Evolutionary conservation across 345 rosid species (phyloP).

Genomic region (Populus nigra): DNA sequence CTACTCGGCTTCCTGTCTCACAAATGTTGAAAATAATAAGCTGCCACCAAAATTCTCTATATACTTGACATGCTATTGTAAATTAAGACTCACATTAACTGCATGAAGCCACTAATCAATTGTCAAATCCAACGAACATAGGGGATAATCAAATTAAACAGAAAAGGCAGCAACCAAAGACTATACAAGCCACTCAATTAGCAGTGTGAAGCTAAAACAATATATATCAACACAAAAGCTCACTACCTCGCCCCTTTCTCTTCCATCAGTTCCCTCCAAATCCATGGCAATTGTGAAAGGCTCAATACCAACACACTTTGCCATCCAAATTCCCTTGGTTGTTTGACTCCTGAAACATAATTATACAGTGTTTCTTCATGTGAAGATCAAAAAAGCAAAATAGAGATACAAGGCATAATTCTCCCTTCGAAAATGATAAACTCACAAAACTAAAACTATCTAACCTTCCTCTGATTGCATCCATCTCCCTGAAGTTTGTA

Average conservation of each 20-base stretch:
- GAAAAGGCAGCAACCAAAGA: not conserved
- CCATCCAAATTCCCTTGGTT: slow-evolving; percentile 79
- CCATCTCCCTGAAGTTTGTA: slow-evolving; percentile 79
- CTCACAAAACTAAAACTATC: slow-evolving; percentile 2
- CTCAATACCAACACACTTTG: slow-evolving; percentile 62
- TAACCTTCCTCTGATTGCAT: slow-evolving; percentile 71
- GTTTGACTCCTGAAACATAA: slow-evolving; percentile 64
- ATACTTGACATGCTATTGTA: too few species aligned
- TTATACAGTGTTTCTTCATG: not conserved
- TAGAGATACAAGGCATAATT: not conserved
- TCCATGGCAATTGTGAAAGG: slow-evolving; percentile 75
- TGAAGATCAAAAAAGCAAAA: not conserved
- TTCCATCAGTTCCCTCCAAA: slow-evolving; percentile 81
- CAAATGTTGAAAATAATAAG: not conserved
- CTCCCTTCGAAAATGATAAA: slow-evolving; percentile 6
- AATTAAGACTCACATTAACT: too few species aligned
- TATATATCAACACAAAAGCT: not conserved
- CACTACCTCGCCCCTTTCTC: slow-evolving; percentile 84
- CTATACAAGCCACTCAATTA: not conserved
- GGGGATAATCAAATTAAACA: not conserved
- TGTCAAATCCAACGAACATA: too few species aligned
- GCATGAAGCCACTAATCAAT: too few species aligned
- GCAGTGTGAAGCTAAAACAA: not conserved
- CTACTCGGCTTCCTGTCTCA: not conserved
- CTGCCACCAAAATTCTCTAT: not conserved